Conservation (phyloP, 495 filamentous ascomycete species). For the Penicillium pancosmium region DNA sequence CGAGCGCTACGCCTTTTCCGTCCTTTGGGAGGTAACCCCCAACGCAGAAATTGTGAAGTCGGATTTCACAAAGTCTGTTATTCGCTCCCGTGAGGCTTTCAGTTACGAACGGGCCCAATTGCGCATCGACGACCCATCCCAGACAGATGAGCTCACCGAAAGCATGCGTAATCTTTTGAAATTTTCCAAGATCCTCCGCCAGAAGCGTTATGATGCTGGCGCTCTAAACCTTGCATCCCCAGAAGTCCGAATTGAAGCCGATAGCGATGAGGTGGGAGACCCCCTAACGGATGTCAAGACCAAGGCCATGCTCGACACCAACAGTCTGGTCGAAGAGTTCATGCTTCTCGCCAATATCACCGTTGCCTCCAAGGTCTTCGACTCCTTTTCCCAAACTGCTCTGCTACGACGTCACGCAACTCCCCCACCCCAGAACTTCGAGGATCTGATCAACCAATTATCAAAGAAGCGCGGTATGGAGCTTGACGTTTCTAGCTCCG, state of each 20-base stretch:
- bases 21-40: slow-evolving; percentile 87
- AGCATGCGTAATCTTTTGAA: slow-evolving; percentile 87
- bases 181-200: slow-evolving; percentile 90
- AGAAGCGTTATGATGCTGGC: slow-evolving; percentile 94
- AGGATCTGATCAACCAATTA: slow-evolving; percentile 87
- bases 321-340: slow-evolving; percentile 97
- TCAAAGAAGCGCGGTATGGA: slow-evolving; percentile 79
- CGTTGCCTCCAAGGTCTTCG: slow-evolving; percentile 84
- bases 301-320: slow-evolving; percentile 90
- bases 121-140: slow-evolving; percentile 83
- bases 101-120: slow-evolving; percentile 95
- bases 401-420: slow-evolving; percentile 89
- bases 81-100: slow-evolving; percentile 96
- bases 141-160: slow-evolving; percentile 83
- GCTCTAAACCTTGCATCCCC: slow-evolving; percentile 93
- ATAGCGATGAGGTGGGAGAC: slow-evolving; percentile 94
- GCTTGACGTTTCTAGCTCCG: slow-evolving; percentile 79
- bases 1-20: slow-evolving; percentile 95
- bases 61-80: slow-evolving; percentile 94
- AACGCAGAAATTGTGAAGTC: slow-evolving; percentile 81
- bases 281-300: slow-evolving; percentile 91
- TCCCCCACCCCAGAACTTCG: slow-evolving; percentile 93
- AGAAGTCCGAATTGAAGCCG: slow-evolving; percentile 90
- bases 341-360: slow-evolving; percentile 98
- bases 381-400: slow-evolving; percentile 91